Conservation (phyloP, 2,329 filamentous ascomycete genomes). For the Stachybotrys echinatus region DNA sequence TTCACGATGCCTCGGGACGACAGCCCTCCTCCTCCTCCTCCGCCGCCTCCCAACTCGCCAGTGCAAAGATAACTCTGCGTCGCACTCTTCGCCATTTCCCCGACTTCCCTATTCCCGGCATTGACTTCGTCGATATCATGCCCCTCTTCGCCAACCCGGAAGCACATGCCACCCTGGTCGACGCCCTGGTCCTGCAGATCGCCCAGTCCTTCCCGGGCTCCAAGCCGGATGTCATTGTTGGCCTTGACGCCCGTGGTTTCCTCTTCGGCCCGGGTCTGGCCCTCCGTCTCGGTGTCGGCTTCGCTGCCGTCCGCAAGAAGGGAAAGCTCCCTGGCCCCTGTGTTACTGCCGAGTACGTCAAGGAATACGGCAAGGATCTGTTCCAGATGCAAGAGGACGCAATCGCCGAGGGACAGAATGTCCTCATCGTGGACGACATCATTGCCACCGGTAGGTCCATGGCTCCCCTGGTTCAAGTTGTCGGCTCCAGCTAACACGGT, state of each 20-base stretch:
- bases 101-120: conserved; percentile 88
- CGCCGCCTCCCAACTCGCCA: conserved; percentile 59
- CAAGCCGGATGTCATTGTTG: conserved; percentile 85
- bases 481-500: not conserved
- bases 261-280: conserved; percentile 90
- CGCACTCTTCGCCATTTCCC: conserved; percentile 75
- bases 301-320: conserved; percentile 90
- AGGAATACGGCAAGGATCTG: conserved; percentile 92
- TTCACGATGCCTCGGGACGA: conserved; percentile 57
- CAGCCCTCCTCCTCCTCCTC: conserved; percentile 57
- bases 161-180: conserved; percentile 72
- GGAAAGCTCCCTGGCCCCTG: conserved; percentile 92
- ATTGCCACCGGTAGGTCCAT: conserved; percentile 82
- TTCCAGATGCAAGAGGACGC: conserved; percentile 94
- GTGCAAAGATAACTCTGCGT: conserved; percentile 67
- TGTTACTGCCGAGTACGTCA: conserved; percentile 79
- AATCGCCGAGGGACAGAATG: conserved; percentile 80
- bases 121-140: conserved; percentile 97
- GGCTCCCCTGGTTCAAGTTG: not conserved
- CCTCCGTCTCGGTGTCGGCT: conserved; percentile 73
- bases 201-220: conserved; percentile 52
- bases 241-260: conserved; percentile 90
- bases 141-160: conserved; percentile 80
- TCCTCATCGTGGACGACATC: conserved; percentile 93
- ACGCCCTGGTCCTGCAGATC: conserved; percentile 81